phyloP scores from a whole-genome alignment of 2,329 filamentous ascomycete genomes.

The Sclerotinia subarctica region DNA sequence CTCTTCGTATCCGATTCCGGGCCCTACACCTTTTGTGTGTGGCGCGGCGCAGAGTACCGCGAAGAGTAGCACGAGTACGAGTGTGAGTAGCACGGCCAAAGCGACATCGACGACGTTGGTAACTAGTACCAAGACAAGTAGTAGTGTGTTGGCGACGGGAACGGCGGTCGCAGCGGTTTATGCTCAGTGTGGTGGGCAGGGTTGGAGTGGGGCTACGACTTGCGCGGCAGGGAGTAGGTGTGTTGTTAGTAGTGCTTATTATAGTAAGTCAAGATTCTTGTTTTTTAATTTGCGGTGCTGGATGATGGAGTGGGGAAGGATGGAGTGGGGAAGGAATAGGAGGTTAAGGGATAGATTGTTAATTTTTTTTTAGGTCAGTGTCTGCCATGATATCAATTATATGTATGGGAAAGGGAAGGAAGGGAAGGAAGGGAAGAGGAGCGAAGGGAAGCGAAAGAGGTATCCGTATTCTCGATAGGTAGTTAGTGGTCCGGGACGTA shows the following conservation, averaged over 20 bases:
- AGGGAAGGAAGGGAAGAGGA: too few relatives aligned
- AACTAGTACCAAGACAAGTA: neutral
- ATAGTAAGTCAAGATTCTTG: constrained; percentile 9
- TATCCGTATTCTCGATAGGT: neutral
- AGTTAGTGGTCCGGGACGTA: neutral
- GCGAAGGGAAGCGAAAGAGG: neutral
- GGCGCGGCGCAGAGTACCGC: neutral
- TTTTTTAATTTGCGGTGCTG: neutral
- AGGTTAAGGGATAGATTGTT: neutral
- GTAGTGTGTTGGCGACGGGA: neutral
- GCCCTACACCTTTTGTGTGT: constrained; percentile 38
- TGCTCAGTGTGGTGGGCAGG: constrained; percentile 1
- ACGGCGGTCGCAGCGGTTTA: constrained; percentile 1
- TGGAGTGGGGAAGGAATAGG: too few relatives aligned
- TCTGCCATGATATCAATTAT: neutral
- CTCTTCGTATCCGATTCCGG: constrained; percentile 43
- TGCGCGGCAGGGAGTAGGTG: constrained; percentile 21
- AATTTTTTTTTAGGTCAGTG: constrained; percentile 7
- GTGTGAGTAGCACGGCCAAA: neutral
- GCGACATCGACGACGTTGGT: neutral
- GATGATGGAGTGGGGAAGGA: too few relatives aligned
- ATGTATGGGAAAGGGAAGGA: neutral
- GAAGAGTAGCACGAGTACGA: neutral
- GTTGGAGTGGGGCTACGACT: constrained; percentile 5
- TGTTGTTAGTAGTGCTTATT: constrained; percentile 24